Conservation (phyloP, 495 filamentous ascomycete species). For the Lophiotrema nucula region DNA sequence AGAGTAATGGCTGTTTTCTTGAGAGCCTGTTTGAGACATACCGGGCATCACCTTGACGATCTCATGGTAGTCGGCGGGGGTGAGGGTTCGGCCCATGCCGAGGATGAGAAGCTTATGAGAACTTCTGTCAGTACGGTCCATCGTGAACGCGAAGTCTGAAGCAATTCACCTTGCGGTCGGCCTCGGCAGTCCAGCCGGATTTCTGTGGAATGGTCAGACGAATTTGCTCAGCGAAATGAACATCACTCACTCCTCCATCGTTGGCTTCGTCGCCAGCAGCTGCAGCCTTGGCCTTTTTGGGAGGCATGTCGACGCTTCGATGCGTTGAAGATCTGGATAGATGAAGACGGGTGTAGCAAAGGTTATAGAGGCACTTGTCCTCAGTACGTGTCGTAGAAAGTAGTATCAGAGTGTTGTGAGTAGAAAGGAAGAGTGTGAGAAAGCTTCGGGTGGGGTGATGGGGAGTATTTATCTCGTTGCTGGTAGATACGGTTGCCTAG, state of each 20-base stretch:
- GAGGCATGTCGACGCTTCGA: not conserved
- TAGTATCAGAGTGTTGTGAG: not conserved
- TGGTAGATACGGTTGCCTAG: not conserved
- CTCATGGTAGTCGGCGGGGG: not conserved
- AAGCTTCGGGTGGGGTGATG: not conserved
- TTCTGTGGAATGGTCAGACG: too few relatives aligned
- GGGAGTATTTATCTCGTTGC: not conserved
- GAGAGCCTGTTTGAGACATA: not conserved
- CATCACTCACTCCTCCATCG: too few relatives aligned
- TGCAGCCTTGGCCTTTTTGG: not conserved
- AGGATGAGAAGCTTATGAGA: slow-evolving; percentile 23
- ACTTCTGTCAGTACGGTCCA: too few relatives aligned
- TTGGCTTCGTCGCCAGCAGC: too few relatives aligned
- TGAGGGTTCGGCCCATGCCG: not conserved
- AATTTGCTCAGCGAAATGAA: too few relatives aligned
- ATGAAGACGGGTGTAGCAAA: too few relatives aligned
- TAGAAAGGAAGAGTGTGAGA: not conserved
- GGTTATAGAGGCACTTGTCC: not conserved
- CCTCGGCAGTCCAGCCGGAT: too few relatives aligned
- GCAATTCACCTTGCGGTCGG: too few relatives aligned
- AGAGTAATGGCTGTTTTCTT: not conserved
- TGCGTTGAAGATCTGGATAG: too few relatives aligned
- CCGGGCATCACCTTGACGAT: slow-evolving; percentile 4
- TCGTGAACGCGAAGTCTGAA: too few relatives aligned
- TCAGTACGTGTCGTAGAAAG: not conserved